Evolutionary conservation across 805 yeast genomes (phyloP).

Genomic region (Yamadazyma ubonensis): DNA sequence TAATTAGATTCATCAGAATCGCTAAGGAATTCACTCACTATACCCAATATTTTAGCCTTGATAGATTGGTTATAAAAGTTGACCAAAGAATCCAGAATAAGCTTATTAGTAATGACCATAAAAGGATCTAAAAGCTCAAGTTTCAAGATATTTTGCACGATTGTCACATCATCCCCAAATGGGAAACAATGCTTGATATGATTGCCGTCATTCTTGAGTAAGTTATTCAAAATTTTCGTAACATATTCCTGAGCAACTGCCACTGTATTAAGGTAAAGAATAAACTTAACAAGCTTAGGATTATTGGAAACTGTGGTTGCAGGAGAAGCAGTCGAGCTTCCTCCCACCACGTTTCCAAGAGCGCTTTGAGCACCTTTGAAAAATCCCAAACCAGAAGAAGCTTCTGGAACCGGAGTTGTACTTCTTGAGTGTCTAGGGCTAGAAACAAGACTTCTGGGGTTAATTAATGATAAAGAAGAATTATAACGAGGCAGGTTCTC

Average conservation of each 20-base stretch:
- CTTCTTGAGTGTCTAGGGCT: slow-evolving; percentile 20
- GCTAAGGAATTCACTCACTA: slow-evolving; percentile 45
- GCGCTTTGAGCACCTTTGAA: slow-evolving; percentile 47
- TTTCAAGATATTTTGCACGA: slow-evolving; percentile 28
- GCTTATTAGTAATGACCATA: slow-evolving; percentile 31
- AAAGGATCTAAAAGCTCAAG: slow-evolving; percentile 35
- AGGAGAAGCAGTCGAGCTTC: slow-evolving; percentile 15
- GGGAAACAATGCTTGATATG: slow-evolving; percentile 29
- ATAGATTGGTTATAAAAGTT: slow-evolving; percentile 50
- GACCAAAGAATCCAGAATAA: slow-evolving; percentile 46
- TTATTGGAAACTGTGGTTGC: slow-evolving; percentile 31
- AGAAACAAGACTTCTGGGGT: slow-evolving; percentile 14
- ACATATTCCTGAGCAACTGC: slow-evolving; percentile 62
- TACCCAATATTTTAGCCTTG: slow-evolving; percentile 40
- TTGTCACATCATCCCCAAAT: slow-evolving; percentile 37
- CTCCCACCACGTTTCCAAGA: slow-evolving; percentile 41
- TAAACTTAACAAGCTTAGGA: slow-evolving; percentile 54
- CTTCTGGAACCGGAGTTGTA: slow-evolving; percentile 35
- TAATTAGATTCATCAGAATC: slow-evolving; percentile 33
- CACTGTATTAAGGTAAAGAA: slow-evolving; percentile 71
- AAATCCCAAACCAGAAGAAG: slow-evolving; percentile 30
- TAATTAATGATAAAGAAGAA: slow-evolving; percentile 23
- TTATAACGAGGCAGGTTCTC: slow-evolving; percentile 44
- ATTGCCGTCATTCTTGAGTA: slow-evolving; percentile 23
- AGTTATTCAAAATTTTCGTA: slow-evolving; percentile 47